Evolutionary conservation across 176 grass and related monocot species (phyloP), one percentile per base, ranked within the genome.

Genomic region (Bothriochloa decipiens): DNA sequence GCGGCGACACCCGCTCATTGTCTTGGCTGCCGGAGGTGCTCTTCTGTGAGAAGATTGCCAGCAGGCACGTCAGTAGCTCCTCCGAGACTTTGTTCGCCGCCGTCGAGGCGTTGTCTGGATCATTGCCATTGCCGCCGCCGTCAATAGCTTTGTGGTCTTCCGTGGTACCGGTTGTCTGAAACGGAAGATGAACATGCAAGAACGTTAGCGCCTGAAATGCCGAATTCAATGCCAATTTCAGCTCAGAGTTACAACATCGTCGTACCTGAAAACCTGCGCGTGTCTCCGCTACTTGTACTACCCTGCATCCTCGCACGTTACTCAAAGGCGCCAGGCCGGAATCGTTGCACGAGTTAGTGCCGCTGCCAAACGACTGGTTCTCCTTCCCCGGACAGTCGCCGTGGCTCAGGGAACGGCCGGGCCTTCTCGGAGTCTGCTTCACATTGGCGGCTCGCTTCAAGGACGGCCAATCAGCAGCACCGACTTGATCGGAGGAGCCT

Each of bases 21-120:
- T 86, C 89, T 4, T 65, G 76, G 47, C 52, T 68, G 47, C 55
- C n/a, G 11, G 91, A 72, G 23, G 85, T 83, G 72, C 90, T 89
- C 81, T 86, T 84, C 75, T 83, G 80, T 26, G 89, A 94, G 84
- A 97, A 92, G 73, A 97, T 89, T 73, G 39, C 82, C 61, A 90
- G 22, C 20, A 97, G 88, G 50, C 94, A 94, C 52, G 64, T 92
- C 78, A 97, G 65, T 14, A 92, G 89, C 78, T 94, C 95, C 61
- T 94, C 95, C 4, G 92, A 91, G 47, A 92, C 80, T 52, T 78
- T 86, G 86, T 92, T 97, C 62, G 88, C 90, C 15, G 74, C 41
- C 26, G 80, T 84, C 26, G 65, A 77, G 36, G 16, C 68, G 64
- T 77, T 84, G 26, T 83, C 84, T 67, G 81, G 69, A 84, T 65